These are phyloP conservation scores for Aspergillus conjunctus DNA, from an alignment of 495 filamentous ascomycete species.

Conservation along the genomic window DNA sequence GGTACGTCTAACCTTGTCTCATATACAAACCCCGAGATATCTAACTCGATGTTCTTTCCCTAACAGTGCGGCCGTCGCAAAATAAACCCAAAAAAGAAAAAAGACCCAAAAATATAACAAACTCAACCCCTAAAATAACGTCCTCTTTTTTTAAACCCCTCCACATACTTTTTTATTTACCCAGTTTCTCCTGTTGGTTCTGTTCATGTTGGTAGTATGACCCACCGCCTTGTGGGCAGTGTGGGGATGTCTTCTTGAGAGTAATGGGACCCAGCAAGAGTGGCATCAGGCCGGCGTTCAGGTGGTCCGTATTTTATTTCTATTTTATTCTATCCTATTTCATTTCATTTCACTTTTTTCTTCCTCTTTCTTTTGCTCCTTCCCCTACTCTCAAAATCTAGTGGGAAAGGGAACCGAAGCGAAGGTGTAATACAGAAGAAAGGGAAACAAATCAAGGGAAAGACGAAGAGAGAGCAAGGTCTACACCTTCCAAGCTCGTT, in stretches of 20 bases:
- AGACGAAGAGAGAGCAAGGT: neutral
- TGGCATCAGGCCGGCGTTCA: conserved; percentile 56
- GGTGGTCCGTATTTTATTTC: conserved; percentile 40
- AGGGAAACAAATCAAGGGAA: neutral
- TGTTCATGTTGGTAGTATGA: conserved; percentile 46
- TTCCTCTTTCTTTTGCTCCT: conserved; percentile 26
- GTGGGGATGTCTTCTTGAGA: conserved; percentile 29
- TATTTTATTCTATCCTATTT: conserved; percentile 38
- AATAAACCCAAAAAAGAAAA: conserved; percentile 36
- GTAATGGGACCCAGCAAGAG: conserved; percentile 44
- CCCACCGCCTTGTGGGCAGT: conserved; percentile 35
- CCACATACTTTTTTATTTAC: neutral
- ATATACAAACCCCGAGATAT: neutral
- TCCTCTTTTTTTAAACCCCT: conserved; percentile 31
- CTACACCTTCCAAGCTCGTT: conserved; percentile 8
- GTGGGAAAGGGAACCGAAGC: neutral
- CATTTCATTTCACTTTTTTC: conserved; percentile 30
- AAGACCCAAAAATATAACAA: conserved; percentile 13
- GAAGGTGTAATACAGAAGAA: neutral
- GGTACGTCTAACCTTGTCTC: conserved; percentile 31
- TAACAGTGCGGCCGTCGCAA: conserved; percentile 49
- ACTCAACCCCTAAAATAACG: conserved; percentile 37
- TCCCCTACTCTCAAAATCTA: conserved; percentile 6
- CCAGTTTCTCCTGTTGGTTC: conserved; percentile 39
- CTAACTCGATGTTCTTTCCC: conserved; percentile 1